Conservation (phyloP, 2,329 filamentous ascomycete species). For the Trichophyton mentagrophytes region DNA sequence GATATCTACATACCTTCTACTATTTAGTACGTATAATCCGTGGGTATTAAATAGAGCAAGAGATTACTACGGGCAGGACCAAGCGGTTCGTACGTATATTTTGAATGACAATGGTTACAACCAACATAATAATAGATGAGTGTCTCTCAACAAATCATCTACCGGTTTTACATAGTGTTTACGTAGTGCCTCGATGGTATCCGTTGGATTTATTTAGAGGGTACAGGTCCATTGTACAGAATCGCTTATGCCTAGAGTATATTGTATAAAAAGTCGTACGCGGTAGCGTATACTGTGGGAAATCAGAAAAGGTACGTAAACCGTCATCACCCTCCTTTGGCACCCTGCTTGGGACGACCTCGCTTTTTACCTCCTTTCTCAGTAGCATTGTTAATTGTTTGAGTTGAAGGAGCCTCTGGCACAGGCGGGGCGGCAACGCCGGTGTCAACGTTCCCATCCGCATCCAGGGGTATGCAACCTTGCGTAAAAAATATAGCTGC, state of each 20-base stretch:
- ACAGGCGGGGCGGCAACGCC: constrained; percentile 10
- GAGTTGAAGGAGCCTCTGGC: constrained; percentile 1
- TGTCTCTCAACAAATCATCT: not conserved
- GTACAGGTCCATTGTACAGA: not conserved
- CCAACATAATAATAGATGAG: not conserved
- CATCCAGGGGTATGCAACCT: constrained; percentile 49
- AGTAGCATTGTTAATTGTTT: not conserved
- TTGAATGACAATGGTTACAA: not conserved
- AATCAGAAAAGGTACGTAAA: not conserved
- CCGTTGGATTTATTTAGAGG: not conserved
- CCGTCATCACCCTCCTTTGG: not conserved
- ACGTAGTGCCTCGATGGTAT: not conserved
- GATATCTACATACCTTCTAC: not conserved
- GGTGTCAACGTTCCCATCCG: constrained; percentile 19
- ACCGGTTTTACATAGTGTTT: not conserved
- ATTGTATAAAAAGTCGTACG: not conserved
- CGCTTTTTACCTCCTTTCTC: constrained; percentile 8
- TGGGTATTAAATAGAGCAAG: not conserved
- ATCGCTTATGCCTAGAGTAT: not conserved
- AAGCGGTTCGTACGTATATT: not conserved
- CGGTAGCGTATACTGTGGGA: not conserved
- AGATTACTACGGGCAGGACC: not conserved
- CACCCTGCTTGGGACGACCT: constrained; percentile 9
- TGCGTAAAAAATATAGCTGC: constrained; percentile 88
- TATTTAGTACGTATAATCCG: not conserved